These are phyloP conservation scores for Talaromyces sp. DNA, from an alignment of 2,329 filamentous ascomycete genomes.

Conservation along the genomic window DNA sequence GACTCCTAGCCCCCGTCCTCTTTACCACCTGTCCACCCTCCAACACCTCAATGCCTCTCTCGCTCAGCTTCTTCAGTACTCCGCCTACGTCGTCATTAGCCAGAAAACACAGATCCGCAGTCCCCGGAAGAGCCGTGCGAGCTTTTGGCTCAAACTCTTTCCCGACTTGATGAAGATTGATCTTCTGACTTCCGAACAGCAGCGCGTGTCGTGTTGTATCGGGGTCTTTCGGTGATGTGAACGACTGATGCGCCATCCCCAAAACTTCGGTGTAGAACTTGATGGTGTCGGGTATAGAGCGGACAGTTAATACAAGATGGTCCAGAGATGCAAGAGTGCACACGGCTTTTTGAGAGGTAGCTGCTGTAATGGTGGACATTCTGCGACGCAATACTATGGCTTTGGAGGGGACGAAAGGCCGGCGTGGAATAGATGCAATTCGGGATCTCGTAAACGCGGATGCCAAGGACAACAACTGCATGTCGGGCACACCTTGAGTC, in stretches of 20 bases:
- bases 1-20: constrained; percentile 52
- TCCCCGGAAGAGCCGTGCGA: constrained; percentile 47
- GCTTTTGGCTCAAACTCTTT: constrained; percentile 58
- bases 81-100: constrained; percentile 46
- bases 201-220: constrained; percentile 45
- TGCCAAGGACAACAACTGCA: not conserved
- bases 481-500: not conserved
- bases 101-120: constrained; percentile 56
- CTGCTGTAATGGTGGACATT: not conserved
- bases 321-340: constrained; percentile 41
- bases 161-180: constrained; percentile 55
- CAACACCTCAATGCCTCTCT: constrained; percentile 41
- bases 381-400: not conserved
- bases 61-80: constrained; percentile 33
- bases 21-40: constrained; percentile 45
- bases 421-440: not conserved
- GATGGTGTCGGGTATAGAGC: constrained; percentile 44
- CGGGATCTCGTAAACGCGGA: not conserved
- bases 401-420: not conserved
- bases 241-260: constrained; percentile 52
- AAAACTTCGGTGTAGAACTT: constrained; percentile 52
- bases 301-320: constrained; percentile 56
- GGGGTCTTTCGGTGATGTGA: constrained; percentile 38
- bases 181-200: constrained; percentile 54
- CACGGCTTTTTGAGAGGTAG: not conserved